phyloP scores from a whole-genome alignment of 2,329 filamentous ascomycete genomes.

The Ophiosphaerella korrae region DNA sequence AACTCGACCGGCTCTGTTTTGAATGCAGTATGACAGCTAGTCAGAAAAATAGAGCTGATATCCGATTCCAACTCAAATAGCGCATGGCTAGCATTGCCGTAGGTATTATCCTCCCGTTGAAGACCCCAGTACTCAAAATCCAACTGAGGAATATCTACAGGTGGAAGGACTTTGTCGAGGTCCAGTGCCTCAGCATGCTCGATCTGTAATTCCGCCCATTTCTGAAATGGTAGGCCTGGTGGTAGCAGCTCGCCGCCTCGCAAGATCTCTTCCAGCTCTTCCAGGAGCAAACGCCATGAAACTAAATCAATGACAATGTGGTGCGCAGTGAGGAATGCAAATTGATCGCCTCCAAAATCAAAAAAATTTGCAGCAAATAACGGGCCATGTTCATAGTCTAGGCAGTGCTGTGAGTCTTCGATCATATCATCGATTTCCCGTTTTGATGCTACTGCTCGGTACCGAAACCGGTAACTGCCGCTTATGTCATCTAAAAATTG shows the following conservation, averaged over 20 bases:
- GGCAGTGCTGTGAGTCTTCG: conserved; percentile 35
- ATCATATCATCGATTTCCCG: conserved; percentile 37
- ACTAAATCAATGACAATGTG: conserved; percentile 53
- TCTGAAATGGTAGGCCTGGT: conserved; percentile 42
- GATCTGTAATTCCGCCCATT: conserved; percentile 46
- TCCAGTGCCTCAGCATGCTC: conserved; percentile 38
- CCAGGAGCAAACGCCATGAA: conserved; percentile 53
- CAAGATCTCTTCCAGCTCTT: conserved; percentile 51
- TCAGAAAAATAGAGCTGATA: conserved; percentile 33
- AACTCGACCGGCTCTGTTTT: conserved; percentile 61
- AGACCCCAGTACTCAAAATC: conserved; percentile 50
- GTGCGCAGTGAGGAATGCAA: conserved; percentile 43
- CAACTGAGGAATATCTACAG: conserved; percentile 35
- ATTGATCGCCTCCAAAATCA: conserved; percentile 35
- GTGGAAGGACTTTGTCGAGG: conserved; percentile 31
- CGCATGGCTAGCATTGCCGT: conserved; percentile 43
- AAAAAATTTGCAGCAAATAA: conserved; percentile 46
- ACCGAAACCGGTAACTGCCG: conserved; percentile 36
- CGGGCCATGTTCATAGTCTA: conserved; percentile 32
- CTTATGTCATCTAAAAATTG: conserved; percentile 21
- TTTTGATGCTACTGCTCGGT: conserved; percentile 26
- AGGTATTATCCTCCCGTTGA: conserved; percentile 40
- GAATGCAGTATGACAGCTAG: conserved; percentile 50
- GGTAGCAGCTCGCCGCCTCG: conserved; percentile 39
- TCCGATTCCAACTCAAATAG: conserved; percentile 38